These are phyloP conservation scores for Schizonepeta tenuifolia DNA, from an alignment of 257 asterid genomes.

Conservation along the genomic window DNA sequence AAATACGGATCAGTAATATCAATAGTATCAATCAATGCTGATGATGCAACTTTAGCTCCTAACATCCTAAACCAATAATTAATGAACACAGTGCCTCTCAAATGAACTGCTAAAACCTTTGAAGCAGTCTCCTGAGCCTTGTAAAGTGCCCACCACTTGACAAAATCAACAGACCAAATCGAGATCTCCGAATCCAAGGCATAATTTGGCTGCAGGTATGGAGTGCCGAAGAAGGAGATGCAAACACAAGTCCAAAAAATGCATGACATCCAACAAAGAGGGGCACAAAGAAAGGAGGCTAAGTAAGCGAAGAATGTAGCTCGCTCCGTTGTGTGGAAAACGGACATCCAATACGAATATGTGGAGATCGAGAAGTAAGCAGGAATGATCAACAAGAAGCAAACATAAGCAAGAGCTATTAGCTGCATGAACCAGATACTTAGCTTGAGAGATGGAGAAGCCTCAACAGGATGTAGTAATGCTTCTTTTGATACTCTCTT, in stretches of 20 bases:
- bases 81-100: slow-evolving; percentile 73
- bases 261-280: slow-evolving; percentile 62
- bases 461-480: slow-evolving; percentile 14
- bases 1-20: slow-evolving; percentile 71
- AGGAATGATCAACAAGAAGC: slow-evolving; percentile 54
- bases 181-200: slow-evolving; percentile 52
- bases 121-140: slow-evolving; percentile 70
- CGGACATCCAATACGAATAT: slow-evolving; percentile 29
- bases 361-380: slow-evolving; percentile 49
- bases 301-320: slow-evolving; percentile 30
- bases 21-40: slow-evolving; percentile 54
- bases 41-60: slow-evolving; percentile 61
- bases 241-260: slow-evolving; percentile 46
- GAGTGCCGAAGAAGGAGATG: slow-evolving; percentile 48
- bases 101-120: slow-evolving; percentile 63
- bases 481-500: slow-evolving; percentile 27
- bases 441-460: slow-evolving; percentile 43
- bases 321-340: background rate
- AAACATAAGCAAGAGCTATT: slow-evolving; percentile 50
- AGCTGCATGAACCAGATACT: slow-evolving; percentile 47
- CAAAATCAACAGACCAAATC: slow-evolving; percentile 63
- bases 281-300: slow-evolving; percentile 43
- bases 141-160: slow-evolving; percentile 82
- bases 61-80: slow-evolving; percentile 68
- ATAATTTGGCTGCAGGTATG: slow-evolving; percentile 59